These are phyloP conservation scores for Exophiala sideris DNA, from an alignment of 2,329 filamentous ascomycete species.

Conservation along the genomic window DNA sequence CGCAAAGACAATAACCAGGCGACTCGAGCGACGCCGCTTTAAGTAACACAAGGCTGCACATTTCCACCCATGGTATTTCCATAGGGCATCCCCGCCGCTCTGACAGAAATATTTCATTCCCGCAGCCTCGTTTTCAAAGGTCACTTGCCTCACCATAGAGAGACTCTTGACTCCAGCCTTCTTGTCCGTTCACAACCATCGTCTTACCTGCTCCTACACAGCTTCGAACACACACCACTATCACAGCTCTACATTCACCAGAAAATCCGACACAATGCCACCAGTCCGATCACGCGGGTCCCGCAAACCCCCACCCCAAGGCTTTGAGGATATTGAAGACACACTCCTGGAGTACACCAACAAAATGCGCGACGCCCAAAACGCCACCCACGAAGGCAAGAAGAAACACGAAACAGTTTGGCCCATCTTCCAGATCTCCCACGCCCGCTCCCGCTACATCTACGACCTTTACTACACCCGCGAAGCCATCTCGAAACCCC, in stretches of 20 bases:
- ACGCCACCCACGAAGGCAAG: conserved; percentile 73
- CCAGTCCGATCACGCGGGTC: conserved; percentile 56
- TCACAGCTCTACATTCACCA: too few species aligned
- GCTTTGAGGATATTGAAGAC: conserved; percentile 67
- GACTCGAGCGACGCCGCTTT: not conserved
- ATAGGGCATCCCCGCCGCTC: too few species aligned
- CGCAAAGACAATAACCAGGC: not conserved
- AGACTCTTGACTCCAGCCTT: not conserved
- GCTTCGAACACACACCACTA: not conserved
- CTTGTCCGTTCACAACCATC: not conserved
- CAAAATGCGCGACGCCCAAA: conserved; percentile 78
- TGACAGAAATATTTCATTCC: too few species aligned
- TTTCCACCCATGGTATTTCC: too few species aligned
- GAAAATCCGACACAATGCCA: conserved; percentile 48
- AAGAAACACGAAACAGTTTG: conserved; percentile 89
- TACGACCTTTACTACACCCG: conserved; percentile 99
- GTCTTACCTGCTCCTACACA: not conserved
- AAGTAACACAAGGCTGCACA: not conserved
- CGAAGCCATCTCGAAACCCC: conserved; percentile 83
- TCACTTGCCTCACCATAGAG: too few species aligned
- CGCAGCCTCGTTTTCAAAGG: too few species aligned
- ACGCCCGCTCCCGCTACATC: conserved; percentile 76
- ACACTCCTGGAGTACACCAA: conserved; percentile 65
- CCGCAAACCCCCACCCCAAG: conserved; percentile 62
- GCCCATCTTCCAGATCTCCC: conserved; percentile 96